Conservation (phyloP, 495 filamentous ascomycete genomes). For the Penicillium canariense region DNA sequence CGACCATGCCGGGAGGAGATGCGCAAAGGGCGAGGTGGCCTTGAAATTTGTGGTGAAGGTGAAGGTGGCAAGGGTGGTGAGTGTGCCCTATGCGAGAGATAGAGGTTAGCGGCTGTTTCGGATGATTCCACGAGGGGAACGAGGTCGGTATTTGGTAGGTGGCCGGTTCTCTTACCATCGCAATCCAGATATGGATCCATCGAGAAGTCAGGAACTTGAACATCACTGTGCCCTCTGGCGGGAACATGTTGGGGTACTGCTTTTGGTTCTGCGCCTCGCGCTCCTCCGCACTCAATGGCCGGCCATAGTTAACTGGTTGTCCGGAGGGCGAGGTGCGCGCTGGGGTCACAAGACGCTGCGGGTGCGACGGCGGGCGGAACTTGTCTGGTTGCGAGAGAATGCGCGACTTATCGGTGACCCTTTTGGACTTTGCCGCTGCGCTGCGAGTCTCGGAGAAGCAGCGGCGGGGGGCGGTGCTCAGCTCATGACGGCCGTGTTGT, state of each 20-base stretch:
- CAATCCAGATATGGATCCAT: slow-evolving; percentile 74
- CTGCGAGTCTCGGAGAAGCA: slow-evolving; percentile 27
- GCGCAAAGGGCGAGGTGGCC: slow-evolving; percentile 63
- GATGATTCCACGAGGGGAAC: too few relatives aligned
- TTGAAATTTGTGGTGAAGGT: slow-evolving; percentile 71
- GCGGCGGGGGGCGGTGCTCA: slow-evolving; percentile 9
- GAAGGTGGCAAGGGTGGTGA: slow-evolving; percentile 63
- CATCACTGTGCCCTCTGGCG: slow-evolving; percentile 69
- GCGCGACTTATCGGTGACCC: slow-evolving; percentile 43
- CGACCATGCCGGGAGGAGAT: slow-evolving; percentile 64
- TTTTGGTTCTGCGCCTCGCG: slow-evolving; percentile 57
- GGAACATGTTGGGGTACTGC: slow-evolving; percentile 80
- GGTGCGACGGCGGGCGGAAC: slow-evolving; percentile 85
- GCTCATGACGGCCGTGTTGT: background rate
- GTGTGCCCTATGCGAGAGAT: slow-evolving; percentile 52
- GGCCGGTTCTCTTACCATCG: slow-evolving; percentile 68
- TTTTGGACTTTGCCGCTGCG: slow-evolving; percentile 9
- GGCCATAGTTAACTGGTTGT: slow-evolving; percentile 62
- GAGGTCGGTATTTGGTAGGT: too few relatives aligned
- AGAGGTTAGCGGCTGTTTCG: background rate
- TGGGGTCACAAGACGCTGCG: slow-evolving; percentile 51
- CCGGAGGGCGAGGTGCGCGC: slow-evolving; percentile 28
- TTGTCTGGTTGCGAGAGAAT: slow-evolving; percentile 75
- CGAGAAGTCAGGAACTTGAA: slow-evolving; percentile 71
- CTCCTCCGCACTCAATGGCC: slow-evolving; percentile 57